Conservation (phyloP, 345 rosid species). For the Syzygium oleosum region DNA sequence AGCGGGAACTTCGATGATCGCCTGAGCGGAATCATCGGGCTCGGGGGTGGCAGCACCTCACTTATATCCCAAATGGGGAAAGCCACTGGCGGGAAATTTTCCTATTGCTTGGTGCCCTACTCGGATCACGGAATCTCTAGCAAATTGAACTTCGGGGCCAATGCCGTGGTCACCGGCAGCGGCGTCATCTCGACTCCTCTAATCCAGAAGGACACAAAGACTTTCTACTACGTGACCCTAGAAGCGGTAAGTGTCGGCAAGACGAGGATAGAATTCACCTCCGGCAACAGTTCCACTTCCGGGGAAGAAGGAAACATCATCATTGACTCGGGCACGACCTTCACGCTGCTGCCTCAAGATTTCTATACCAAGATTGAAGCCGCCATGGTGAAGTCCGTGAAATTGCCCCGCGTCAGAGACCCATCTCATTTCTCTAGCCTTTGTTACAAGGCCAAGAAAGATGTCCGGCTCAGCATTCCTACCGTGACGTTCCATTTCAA, state of each 20-base stretch:
- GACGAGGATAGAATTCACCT: background rate
- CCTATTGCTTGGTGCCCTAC: slow-evolving; percentile 46
- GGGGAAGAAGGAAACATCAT: slow-evolving; percentile 2
- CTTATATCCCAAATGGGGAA: background rate
- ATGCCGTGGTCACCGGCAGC: slow-evolving; percentile 2
- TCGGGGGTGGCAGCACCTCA: background rate
- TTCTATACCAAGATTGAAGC: slow-evolving; percentile 23
- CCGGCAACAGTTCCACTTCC: background rate
- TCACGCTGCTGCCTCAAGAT: slow-evolving; percentile 29
- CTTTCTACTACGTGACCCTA: slow-evolving; percentile 40
- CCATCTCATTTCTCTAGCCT: slow-evolving; percentile 13
- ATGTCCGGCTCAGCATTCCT: background rate
- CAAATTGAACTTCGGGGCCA: slow-evolving; percentile 9
- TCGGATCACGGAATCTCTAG: slow-evolving; percentile 13
- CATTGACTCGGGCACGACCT: slow-evolving; percentile 8
- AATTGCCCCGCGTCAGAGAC: slow-evolving; percentile 10
- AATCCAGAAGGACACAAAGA: slow-evolving; percentile 7
- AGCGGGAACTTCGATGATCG: background rate
- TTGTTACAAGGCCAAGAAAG: slow-evolving; percentile 13
- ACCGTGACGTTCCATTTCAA: background rate
- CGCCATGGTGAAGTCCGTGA: slow-evolving; percentile 10
- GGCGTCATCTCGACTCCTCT: slow-evolving; percentile 31
- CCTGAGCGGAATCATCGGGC: slow-evolving; percentile 5
- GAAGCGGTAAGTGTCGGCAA: slow-evolving; percentile 33
- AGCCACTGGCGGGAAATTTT: slow-evolving; percentile 14